A percentile compares a stretch with the other conserved stretches of the same genome.
phyloP scores from a whole-genome alignment of 1,284 basidiomycete genomes.

The Cronartium quercuum region DNA sequence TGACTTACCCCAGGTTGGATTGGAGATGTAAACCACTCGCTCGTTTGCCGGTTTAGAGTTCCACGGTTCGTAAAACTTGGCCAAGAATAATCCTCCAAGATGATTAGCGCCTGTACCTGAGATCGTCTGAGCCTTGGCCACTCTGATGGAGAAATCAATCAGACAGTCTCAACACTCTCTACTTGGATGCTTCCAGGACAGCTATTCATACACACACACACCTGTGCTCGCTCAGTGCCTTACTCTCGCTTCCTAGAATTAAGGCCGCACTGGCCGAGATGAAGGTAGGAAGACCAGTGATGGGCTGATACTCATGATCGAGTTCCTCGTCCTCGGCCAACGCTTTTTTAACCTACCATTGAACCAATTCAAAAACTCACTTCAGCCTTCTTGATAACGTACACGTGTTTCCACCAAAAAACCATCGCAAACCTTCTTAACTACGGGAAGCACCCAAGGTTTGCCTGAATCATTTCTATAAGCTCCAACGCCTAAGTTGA shows the following conservation, averaged over 20 bases:
- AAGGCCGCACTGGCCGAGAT: conserved; percentile 71
- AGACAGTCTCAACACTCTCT: conserved; percentile 4
- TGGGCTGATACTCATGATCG: conserved; percentile 91
- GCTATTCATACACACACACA: neutral
- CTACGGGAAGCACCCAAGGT: conserved; percentile 52
- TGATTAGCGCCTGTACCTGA: conserved; percentile 95
- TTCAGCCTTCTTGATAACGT: neutral
- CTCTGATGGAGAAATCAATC: conserved; percentile 41
- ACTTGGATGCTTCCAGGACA: neutral
- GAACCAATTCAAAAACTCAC: neutral
- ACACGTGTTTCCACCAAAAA: neutral
- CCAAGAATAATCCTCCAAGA: conserved; percentile 80
- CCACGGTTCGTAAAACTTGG: conserved; percentile 69
- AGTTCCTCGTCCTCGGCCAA: conserved; percentile 65
- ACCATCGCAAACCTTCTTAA: conserved; percentile 45
- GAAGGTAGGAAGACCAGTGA: conserved; percentile 77
- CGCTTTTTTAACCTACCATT: conserved; percentile 63
- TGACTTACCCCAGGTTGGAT: conserved; percentile 83
- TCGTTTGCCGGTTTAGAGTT: conserved; percentile 52
- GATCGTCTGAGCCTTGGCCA: conserved; percentile 72
- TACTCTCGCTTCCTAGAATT: conserved; percentile 68
- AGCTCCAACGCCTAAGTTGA: conserved; percentile 63
- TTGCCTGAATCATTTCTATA: conserved; percentile 52
- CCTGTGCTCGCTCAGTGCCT: conserved; percentile 65
- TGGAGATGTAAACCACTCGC: conserved; percentile 70